Evolutionary conservation across 257 asterid species (phyloP), one percentile per base, ranked within the genome.

Genomic region (Galeopsis tetrahit): DNA sequence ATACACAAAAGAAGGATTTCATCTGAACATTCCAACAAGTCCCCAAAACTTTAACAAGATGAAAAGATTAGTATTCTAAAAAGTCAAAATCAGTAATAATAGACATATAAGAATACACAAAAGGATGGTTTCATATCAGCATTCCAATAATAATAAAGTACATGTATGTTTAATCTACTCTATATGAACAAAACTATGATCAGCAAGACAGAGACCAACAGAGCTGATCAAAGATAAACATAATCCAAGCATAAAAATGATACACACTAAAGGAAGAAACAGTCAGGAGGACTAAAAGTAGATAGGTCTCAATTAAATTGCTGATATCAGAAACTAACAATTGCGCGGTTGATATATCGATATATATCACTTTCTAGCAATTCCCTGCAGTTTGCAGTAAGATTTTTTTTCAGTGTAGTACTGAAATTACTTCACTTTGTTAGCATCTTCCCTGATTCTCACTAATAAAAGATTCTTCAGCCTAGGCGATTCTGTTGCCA

Each of bases 371-470:
- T 64, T 53, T 55, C 64, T 44, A 32, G 59, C 21, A 72, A 48
- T 60, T 44, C 36, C 68, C 72, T 59, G 59, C 44, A 49, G 36
- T 68, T 36, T 59, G 59, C 44, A 49, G 36, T 68, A 28, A 34
- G 56, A 67, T 33, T 58, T 38, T 31, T 31, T 31, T 69, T 40
- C 10, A 52, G 66, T 31, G 74, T 13, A 51, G 36, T 21, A 31
- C 63, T 59, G 39, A 59, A 48, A 31, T 44, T 15, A 67, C 28
- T 68, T 63, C 5, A 49, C 40, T 39, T 8, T 8, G 11, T 61
- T 7, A 53, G 52, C 21, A 10, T 10, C 14, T 46, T 44, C 10
- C n/a, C 67, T 9, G 7, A 36, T 32, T 21, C 9, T 42, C 49
- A 33, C 6, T 39, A 72, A 10, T 33, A 33, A 40, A 49, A 51